These are phyloP conservation scores for Chlamydomonas schloesseri DNA, from an alignment of 139 green algal genomes.

Conservation along the genomic window DNA sequence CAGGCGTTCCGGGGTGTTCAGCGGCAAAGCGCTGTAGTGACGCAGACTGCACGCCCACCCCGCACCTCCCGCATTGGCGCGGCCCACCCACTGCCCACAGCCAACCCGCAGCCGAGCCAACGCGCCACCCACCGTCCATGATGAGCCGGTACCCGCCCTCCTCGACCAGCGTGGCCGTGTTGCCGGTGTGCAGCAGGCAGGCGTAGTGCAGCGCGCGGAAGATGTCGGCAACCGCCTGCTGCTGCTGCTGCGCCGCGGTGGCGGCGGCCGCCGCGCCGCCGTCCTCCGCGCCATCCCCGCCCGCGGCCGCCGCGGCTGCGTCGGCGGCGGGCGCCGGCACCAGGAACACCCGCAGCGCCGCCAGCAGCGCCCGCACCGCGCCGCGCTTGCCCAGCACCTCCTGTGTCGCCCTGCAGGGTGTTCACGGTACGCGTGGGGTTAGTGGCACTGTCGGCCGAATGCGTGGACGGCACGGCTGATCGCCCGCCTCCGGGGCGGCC, in stretches of 20 bases:
- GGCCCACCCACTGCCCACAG: too few species aligned
- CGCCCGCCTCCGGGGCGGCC: too few species aligned
- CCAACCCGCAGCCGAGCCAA: too few species aligned
- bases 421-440: too few species aligned
- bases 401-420: conserved; percentile 37
- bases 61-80: too few species aligned
- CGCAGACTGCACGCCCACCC: too few species aligned
- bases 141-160: conserved; percentile 17
- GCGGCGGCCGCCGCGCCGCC: not conserved
- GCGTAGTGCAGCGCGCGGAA: conserved; percentile 52
- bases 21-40: too few species aligned
- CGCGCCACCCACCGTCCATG: conserved; percentile 13
- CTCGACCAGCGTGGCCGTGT: conserved; percentile 11
- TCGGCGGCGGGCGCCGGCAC: not conserved
- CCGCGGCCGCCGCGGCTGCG: not conserved
- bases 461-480: too few species aligned
- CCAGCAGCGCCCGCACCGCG: conserved; percentile 35
- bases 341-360: conserved; percentile 11
- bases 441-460: not conserved
- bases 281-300: not conserved
- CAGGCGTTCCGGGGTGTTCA: too few species aligned
- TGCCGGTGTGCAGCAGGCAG: conserved; percentile 51
- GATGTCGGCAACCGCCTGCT: conserved; percentile 32
- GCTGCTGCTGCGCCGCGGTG: not conserved
- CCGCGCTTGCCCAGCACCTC: conserved; percentile 35